Evolutionary conservation across 768 basidiomycete species (phyloP).

Genomic region (Leccinellum albellum): DNA sequence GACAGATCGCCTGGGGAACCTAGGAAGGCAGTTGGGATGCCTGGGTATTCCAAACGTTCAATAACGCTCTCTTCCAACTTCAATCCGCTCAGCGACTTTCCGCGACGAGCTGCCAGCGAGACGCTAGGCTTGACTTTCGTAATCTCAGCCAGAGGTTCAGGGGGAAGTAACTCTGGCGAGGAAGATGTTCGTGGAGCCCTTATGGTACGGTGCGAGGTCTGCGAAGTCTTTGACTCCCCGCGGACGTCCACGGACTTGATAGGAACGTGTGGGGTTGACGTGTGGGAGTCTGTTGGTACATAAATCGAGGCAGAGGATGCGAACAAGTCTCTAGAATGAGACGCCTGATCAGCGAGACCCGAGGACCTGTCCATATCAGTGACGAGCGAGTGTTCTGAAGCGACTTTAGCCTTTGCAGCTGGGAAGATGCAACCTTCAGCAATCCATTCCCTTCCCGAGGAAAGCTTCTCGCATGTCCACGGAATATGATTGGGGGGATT

Average conservation of each 20-base stretch:
- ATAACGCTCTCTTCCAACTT: slow-evolving; percentile 18
- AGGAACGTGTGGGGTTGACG: neutral
- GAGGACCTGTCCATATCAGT: neutral
- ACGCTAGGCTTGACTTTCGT: slow-evolving; percentile 6
- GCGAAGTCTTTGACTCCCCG: neutral
- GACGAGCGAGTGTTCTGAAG: neutral
- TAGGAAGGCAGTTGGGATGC: slow-evolving; percentile 42
- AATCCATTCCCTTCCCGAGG: slow-evolving; percentile 24
- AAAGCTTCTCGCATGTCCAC: slow-evolving; percentile 25
- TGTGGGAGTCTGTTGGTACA: neutral
- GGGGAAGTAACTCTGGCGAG: neutral
- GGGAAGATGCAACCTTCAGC: slow-evolving; percentile 31
- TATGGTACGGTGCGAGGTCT: neutral
- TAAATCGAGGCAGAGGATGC: neutral
- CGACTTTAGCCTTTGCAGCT: slow-evolving; percentile 7
- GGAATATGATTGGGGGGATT: slow-evolving; percentile 29
- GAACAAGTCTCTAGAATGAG: slow-evolving; percentile 1
- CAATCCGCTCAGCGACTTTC: slow-evolving; percentile 31
- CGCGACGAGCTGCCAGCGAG: slow-evolving; percentile 39
- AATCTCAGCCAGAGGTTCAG: neutral
- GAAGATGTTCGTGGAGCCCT: slow-evolving; percentile 1
- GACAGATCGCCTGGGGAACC: slow-evolving; percentile 34
- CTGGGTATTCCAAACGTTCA: slow-evolving; percentile 33
- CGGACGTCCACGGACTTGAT: slow-evolving; percentile 11
- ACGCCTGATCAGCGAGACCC: neutral